Evolutionary conservation across 495 filamentous ascomycete genomes (phyloP), one percentile per base, ranked within the genome.

Genomic region (Pseudoneurospora amorphoporcata): DNA sequence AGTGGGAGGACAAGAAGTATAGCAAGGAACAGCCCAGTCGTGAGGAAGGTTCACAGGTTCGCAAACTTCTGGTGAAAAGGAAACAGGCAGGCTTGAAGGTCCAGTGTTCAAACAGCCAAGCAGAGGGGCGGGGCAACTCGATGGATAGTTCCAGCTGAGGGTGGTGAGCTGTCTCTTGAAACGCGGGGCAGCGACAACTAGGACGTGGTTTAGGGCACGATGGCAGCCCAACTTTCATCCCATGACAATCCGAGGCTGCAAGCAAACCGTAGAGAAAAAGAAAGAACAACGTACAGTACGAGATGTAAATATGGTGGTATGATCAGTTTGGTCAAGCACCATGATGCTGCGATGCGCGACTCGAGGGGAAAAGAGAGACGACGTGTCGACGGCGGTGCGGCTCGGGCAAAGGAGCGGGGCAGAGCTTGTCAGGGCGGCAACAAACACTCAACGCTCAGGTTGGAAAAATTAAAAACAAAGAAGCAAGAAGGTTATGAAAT

Each of bases 271-370:
- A 12, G 14, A 74, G 23, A 14, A 23, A 2, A 58, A 58, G 10
- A 69, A 32, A 61, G 16, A 45, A 16, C 7, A 35, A 38, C 14
- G 7, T 75, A 81, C 79, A 74, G 73, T 72, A 42, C 32, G 38
- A 68, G 68, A 73, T 40, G 68, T 76, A 76, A 70, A 19, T 14
- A 78, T 78, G 72, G 65, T 70, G 68, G n/a, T 70, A 41, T 71
- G 38, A 39, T 72, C 68, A 70, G 71, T 47, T 72, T 37, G 72
- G 58, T 68, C 75, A 71, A 78, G 71, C 74, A 68, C 76, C 78
- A 80, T 81, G 77, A 72, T 77, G 79, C 58, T 74, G 73, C 38
- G 71, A 73, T 75, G 69, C 72, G 70, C 68, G 69, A 65, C 68
- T 32, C 23, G 35, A 29, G 69, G 38, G 38, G 43, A 37, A 29